phyloP scores from a whole-genome alignment of 148 eudicot species.

The Cornus kousa region DNA sequence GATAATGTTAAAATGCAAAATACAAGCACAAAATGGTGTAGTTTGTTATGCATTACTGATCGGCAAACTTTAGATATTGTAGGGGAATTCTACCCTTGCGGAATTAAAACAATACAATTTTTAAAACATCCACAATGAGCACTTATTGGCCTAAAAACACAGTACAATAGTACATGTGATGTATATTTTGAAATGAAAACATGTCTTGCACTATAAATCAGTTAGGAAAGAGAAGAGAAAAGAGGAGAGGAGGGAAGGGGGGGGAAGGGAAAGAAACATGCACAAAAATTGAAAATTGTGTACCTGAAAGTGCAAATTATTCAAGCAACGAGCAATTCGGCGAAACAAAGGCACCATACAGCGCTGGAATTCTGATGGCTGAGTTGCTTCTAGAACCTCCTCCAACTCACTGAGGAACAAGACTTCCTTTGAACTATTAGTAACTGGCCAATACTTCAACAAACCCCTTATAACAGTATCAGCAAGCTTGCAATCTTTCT shows the following conservation, averaged over 20 bases:
- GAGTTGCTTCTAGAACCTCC: conserved; percentile 77
- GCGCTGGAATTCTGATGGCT: conserved; percentile 65
- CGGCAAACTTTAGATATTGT: neutral
- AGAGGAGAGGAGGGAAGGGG: too few relatives aligned
- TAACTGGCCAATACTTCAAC: conserved; percentile 76
- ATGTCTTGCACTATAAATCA: neutral
- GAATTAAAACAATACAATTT: neutral
- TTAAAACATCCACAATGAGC: neutral
- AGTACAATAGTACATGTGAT: neutral
- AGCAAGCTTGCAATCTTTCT: conserved; percentile 81
- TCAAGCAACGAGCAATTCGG: conserved; percentile 65
- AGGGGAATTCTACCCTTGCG: neutral
- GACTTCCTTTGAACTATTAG: conserved; percentile 77
- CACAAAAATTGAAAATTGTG: neutral
- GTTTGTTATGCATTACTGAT: neutral
- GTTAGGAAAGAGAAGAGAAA: neutral
- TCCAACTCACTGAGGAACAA: conserved; percentile 71
- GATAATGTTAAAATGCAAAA: too few relatives aligned
- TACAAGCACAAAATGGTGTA: neutral
- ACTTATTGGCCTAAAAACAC: neutral
- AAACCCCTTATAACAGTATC: conserved; percentile 70
- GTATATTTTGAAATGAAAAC: neutral
- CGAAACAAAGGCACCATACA: conserved; percentile 70
- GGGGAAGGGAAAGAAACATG: neutral
- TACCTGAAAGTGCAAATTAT: conserved; percentile 75